phyloP scores from a whole-genome alignment of 139 green algal species.

The Dunaliella primolecta region DNA sequence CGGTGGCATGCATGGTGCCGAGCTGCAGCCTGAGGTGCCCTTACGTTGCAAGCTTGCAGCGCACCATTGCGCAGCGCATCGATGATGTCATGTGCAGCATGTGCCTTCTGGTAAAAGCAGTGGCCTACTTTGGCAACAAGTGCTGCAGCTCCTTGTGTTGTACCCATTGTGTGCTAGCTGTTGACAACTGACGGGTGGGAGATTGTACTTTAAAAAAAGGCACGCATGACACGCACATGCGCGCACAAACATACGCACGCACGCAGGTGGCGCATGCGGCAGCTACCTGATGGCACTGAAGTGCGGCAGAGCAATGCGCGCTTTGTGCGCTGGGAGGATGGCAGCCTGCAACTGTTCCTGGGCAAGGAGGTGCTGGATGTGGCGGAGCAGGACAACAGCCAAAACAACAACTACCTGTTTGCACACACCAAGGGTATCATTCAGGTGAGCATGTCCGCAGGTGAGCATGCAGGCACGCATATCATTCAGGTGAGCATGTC shows the following conservation, averaged over 20 bases:
- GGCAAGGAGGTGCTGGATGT: conserved; percentile 77
- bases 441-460: conserved; percentile 43
- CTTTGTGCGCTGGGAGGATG: conserved; percentile 78
- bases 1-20: too few species aligned
- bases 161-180: too few species aligned
- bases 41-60: too few species aligned
- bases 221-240: background rate
- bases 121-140: too few species aligned
- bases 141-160: too few species aligned
- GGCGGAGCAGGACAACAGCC: conserved; percentile 47
- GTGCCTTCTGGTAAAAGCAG: too few species aligned
- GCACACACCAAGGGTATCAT: conserved; percentile 35
- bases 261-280: conserved; percentile 20
- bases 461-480: background rate
- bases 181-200: too few species aligned
- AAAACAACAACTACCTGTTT: conserved; percentile 64
- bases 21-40: too few species aligned
- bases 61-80: too few species aligned
- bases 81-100: too few species aligned
- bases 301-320: conserved; percentile 71
- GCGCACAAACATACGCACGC: background rate
- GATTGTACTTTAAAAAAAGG: too few species aligned
- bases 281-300: conserved; percentile 24
- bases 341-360: conserved; percentile 63
- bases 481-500: conserved; percentile 43